Evolutionary conservation across 1,139 yeast species (phyloP), one percentile per base, ranked within the genome.

Genomic region (Suhomyces anneliseae): DNA sequence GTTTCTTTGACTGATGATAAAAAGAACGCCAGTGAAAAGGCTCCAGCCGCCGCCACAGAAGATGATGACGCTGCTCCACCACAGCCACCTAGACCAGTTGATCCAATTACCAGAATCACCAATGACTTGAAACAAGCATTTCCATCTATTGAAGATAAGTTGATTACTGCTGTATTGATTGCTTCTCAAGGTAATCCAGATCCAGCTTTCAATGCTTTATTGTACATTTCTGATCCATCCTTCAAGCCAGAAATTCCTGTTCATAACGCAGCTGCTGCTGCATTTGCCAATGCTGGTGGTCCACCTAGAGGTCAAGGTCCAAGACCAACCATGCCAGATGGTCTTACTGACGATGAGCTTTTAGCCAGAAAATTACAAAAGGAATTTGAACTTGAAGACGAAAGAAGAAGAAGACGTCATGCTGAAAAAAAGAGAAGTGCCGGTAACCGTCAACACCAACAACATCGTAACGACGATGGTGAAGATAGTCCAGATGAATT

Each of bases 151-250:
- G 96, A 89, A 44, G 86, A 81, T 35, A 81, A 83, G 53, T 78
- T 83, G 53, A 75, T 90, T 53, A 81, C 85, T 42, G 92, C 96
- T 27, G 86, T 89, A 2, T 73, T 90, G 48, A 87, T 93, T 60
- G 98, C 98, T 2, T 83, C 96, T 14, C 82, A 78, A 43, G 96
- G 96, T 27, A 75, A 80, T 40, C 67, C 89, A 33, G 97, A 90
- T 57, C 84, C 89, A 0, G 96, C 97, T 0, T 92, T 92, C 72
- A 87, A 86, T 65, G 97, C 97, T 0, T 71, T 92, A 59, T 72
- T 93, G 53, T 89, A 81, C 55, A 71, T 88, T 51, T 83, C 90
- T 11, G 97, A 92, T 68, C 96, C 96, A 7, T 68, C 76, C 8
- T 83, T 80, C 60, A 78, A 78, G 57, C 85, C 90, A 11, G 86